Conservation (phyloP, 495 filamentous ascomycete species). For the Aspergillus asperescens region DNA sequence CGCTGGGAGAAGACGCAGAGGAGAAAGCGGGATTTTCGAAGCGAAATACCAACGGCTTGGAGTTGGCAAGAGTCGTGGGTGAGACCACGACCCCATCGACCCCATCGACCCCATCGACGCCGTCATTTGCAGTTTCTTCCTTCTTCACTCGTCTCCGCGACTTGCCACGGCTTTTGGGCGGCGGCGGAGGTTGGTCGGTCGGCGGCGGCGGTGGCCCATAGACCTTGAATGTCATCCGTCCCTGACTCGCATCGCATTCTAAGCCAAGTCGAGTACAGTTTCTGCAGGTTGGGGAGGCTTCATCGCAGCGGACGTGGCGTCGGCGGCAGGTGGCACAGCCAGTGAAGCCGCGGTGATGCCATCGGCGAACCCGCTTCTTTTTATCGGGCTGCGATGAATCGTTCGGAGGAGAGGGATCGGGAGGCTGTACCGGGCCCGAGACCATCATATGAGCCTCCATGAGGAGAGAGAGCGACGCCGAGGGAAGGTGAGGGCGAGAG, state of each 20-base stretch:
- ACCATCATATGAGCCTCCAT: slow-evolving; percentile 33
- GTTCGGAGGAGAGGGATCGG: slow-evolving; percentile 10
- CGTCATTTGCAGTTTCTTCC: slow-evolving; percentile 7
- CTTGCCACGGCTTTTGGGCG: slow-evolving; percentile 24
- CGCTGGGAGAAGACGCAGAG: neutral
- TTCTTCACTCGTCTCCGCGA: slow-evolving; percentile 10
- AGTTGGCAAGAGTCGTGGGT: slow-evolving; percentile 8
- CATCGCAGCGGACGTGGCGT: slow-evolving; percentile 43
- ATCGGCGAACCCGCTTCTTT: slow-evolving; percentile 40
- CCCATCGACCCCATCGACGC: slow-evolving; percentile 2
- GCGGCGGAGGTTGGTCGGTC: slow-evolving; percentile 13
- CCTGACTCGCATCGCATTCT: slow-evolving; percentile 38
- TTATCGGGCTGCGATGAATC: slow-evolving; percentile 24
- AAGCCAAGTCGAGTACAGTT: slow-evolving; percentile 37
- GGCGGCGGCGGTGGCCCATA: slow-evolving; percentile 29
- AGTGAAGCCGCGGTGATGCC: slow-evolving; percentile 40
- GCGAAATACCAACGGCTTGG: slow-evolving; percentile 16
- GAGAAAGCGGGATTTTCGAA: slow-evolving; percentile 25
- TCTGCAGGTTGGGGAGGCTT: slow-evolving; percentile 38
- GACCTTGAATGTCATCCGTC: slow-evolving; percentile 41
- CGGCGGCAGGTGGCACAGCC: slow-evolving; percentile 39
- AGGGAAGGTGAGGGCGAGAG: slow-evolving; percentile 16
- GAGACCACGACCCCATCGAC: slow-evolving; percentile 12
- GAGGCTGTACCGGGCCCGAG: slow-evolving; percentile 23
- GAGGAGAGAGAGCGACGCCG: slow-evolving; percentile 15